These are phyloP conservation scores for Solanum hybrid DNA, from an alignment of 305 asterid genomes.

Conservation along the genomic window DNA sequence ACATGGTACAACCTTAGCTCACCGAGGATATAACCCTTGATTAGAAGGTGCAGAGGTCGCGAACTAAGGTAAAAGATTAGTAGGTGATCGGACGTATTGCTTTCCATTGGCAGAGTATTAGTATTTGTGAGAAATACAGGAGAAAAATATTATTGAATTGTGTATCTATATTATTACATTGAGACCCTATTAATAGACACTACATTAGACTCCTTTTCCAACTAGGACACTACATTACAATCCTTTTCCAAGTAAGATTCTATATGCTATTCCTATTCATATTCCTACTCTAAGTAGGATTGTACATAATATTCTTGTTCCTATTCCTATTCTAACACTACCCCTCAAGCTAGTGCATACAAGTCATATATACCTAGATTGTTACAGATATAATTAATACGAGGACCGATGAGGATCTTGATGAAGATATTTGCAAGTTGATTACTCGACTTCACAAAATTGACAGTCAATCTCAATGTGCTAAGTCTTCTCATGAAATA, in stretches of 20 bases:
- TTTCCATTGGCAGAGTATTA: neutral
- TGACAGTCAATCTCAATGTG: neutral
- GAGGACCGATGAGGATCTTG: neutral
- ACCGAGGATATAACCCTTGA: neutral
- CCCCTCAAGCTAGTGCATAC: neutral
- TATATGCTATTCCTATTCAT: neutral
- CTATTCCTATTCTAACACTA: neutral
- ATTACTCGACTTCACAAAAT: neutral
- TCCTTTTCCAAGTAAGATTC: neutral
- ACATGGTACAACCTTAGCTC: neutral
- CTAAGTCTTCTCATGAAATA: neutral
- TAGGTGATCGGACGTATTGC: neutral
- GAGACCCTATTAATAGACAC: neutral
- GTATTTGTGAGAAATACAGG: neutral
- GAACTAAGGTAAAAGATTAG: neutral
- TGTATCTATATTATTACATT: neutral
- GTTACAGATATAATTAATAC: neutral
- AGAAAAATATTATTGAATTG: neutral
- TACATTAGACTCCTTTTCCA: neutral
- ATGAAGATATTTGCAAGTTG: neutral
- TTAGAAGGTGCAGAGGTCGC: neutral
- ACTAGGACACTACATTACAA: neutral
- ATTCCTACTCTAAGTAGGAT: neutral
- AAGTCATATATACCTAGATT: neutral
- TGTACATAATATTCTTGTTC: neutral